Conservation (phyloP, 345 rosid species). For the Hibiscus tridactylites region DNA sequence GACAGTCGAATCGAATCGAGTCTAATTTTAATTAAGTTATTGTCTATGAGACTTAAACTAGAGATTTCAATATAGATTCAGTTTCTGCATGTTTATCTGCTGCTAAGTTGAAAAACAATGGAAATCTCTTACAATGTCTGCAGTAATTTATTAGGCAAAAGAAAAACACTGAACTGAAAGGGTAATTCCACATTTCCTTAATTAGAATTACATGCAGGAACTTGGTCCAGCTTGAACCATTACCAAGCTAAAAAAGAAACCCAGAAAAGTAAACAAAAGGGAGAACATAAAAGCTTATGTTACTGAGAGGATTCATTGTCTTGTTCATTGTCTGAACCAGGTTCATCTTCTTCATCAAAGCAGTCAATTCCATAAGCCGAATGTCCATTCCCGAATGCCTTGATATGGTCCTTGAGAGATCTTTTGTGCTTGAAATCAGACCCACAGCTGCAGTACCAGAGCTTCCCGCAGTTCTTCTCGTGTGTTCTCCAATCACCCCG, state of each 20-base stretch:
- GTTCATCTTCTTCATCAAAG: slow-evolving; percentile 65
- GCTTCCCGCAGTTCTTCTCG: slow-evolving; percentile 95
- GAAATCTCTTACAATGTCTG: too few species aligned
- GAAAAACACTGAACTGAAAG: neutral
- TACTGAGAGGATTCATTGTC: slow-evolving; percentile 35
- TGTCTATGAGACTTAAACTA: too few species aligned
- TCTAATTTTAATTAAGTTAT: too few species aligned
- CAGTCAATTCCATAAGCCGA: slow-evolving; percentile 54
- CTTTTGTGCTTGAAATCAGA: slow-evolving; percentile 97
- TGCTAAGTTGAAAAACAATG: neutral
- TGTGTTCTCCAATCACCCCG: slow-evolving; percentile 99
- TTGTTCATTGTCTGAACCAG: slow-evolving; percentile 70
- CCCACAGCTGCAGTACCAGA: slow-evolving; percentile 93
- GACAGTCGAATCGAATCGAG: too few species aligned
- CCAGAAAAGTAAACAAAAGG: neutral
- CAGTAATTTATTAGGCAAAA: neutral
- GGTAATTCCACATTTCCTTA: neutral
- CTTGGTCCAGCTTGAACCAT: slow-evolving; percentile 9
- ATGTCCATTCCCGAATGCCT: slow-evolving; percentile 81
- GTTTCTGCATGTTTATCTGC: too few species aligned
- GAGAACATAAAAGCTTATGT: neutral
- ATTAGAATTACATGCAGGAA: neutral
- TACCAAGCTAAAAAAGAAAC: neutral
- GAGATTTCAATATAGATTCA: too few species aligned
- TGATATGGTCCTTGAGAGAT: slow-evolving; percentile 86